Conservation (phyloP, 441 rosid species). For the Sinapis alba region DNA sequence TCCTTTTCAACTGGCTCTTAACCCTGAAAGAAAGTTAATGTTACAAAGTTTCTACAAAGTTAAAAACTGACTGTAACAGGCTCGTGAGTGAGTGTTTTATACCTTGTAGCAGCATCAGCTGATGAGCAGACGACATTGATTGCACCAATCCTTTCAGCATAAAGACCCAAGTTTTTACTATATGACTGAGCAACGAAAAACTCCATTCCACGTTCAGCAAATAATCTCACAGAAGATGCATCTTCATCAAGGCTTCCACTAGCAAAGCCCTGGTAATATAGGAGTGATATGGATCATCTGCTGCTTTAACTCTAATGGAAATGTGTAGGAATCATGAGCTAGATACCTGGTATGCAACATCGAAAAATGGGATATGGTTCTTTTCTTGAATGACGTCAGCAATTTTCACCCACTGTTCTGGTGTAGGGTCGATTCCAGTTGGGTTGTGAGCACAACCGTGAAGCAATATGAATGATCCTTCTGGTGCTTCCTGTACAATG, state of each 20-base stretch:
- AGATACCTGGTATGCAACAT: constrained; percentile 95
- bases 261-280: constrained; percentile 76
- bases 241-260: constrained; percentile 97
- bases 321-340: neutral
- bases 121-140: constrained; percentile 88
- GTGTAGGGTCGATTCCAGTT: constrained; percentile 96
- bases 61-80: neutral
- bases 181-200: constrained; percentile 95
- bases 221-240: constrained; percentile 87
- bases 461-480: constrained; percentile 90
- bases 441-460: constrained; percentile 99
- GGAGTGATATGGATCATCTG: neutral
- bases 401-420: constrained; percentile 88
- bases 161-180: constrained; percentile 94
- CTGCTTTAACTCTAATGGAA: neutral
- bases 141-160: constrained; percentile 94
- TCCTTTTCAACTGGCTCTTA: constrained; percentile 94
- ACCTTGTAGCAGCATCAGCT: constrained; percentile 90
- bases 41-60: neutral
- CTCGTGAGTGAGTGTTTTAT: neutral
- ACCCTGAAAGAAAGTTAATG: constrained; percentile 57
- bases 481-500: constrained; percentile 79
- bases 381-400: constrained; percentile 92
- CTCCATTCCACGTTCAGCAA: constrained; percentile 89
- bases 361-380: constrained; percentile 92